phyloP scores from a whole-genome alignment of 495 filamentous ascomycete genomes.

The Daldinia bambusicola region DNA sequence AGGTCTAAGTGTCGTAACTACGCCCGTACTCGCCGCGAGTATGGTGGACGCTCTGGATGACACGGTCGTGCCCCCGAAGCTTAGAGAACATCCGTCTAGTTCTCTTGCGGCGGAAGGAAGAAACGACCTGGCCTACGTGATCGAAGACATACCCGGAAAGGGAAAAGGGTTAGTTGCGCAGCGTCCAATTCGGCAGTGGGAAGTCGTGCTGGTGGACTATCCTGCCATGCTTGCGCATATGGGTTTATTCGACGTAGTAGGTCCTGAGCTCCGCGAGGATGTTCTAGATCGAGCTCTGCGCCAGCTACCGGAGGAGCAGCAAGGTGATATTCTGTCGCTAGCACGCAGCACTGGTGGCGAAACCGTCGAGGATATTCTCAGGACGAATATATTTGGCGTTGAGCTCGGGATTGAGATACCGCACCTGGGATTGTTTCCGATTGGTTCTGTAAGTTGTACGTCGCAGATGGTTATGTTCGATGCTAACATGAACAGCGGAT shows the following conservation, averaged over 20 bases:
- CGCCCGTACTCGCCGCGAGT: slow-evolving; percentile 41
- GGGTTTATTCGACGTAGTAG: slow-evolving; percentile 45
- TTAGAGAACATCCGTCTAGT: slow-evolving; percentile 32
- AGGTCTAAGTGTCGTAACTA: slow-evolving; percentile 47
- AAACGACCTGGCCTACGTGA: slow-evolving; percentile 24
- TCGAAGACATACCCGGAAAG: slow-evolving; percentile 42
- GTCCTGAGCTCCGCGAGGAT: slow-evolving; percentile 21
- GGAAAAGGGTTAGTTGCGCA: slow-evolving; percentile 48
- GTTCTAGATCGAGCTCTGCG: slow-evolving; percentile 43
- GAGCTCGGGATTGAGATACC: slow-evolving; percentile 47
- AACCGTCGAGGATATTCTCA: slow-evolving; percentile 74
- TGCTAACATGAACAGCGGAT: slow-evolving; percentile 43
- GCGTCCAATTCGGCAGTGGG: slow-evolving; percentile 38
- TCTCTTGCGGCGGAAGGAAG: slow-evolving; percentile 26
- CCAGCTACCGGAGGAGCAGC: slow-evolving; percentile 38
- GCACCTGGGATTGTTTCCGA: slow-evolving; percentile 45
- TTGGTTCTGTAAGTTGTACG: slow-evolving; percentile 46
- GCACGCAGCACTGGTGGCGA: slow-evolving; percentile 78
- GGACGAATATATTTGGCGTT: slow-evolving; percentile 62
- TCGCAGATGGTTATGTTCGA: background rate
- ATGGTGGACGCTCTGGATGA: slow-evolving; percentile 48
- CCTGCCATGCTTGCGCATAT: slow-evolving; percentile 45
- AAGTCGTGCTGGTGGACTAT: slow-evolving; percentile 44
- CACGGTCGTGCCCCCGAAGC: slow-evolving; percentile 24
- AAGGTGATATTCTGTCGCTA: slow-evolving; percentile 46